A percentile compares a stretch with the other conserved stretches of the same genome.
Evolutionary conservation across 768 basidiomycete genomes (phyloP).

Genomic region (Erythrobasidium yunnanense): DNA sequence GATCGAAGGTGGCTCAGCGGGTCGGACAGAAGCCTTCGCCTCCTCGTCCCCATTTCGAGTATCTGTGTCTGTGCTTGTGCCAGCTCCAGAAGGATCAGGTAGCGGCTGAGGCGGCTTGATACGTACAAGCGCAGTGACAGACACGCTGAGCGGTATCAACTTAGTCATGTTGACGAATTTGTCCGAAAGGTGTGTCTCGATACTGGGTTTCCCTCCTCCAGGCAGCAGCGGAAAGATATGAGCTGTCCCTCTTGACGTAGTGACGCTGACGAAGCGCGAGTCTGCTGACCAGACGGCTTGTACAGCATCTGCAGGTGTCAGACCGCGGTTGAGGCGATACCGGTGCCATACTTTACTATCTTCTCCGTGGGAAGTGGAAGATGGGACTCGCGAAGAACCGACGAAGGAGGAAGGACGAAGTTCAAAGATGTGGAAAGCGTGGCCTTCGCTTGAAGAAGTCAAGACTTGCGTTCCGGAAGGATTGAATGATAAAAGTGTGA

Average conservation of each 20-base stretch:
- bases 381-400: background rate
- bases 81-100: no score
- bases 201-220: conserved; percentile 23
- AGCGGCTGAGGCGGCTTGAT: conserved; percentile 2
- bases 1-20: background rate
- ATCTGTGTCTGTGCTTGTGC: no score
- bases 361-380: background rate
- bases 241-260: conserved; percentile 30
- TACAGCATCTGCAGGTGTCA: conserved; percentile 17
- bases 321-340: conserved; percentile 33
- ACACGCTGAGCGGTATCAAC: conserved; percentile 28
- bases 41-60: no score
- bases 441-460: conserved; percentile 24
- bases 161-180: conserved; percentile 18
- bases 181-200: conserved; percentile 21
- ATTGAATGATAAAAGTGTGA: conserved; percentile 35
- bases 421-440: conserved; percentile 36
- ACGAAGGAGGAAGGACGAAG: conserved; percentile 27
- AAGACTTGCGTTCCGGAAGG: conserved; percentile 28
- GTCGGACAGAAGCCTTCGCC: background rate
- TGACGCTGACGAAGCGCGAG: conserved; percentile 30
- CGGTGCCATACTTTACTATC: conserved; percentile 35
- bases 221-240: conserved; percentile 33
- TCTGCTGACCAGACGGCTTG: conserved; percentile 28
- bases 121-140: conserved; percentile 24